Evolutionary conservation across 345 rosid species (phyloP), one percentile per base, ranked within the genome.

Genomic region (Rubroshorea leprosula): DNA sequence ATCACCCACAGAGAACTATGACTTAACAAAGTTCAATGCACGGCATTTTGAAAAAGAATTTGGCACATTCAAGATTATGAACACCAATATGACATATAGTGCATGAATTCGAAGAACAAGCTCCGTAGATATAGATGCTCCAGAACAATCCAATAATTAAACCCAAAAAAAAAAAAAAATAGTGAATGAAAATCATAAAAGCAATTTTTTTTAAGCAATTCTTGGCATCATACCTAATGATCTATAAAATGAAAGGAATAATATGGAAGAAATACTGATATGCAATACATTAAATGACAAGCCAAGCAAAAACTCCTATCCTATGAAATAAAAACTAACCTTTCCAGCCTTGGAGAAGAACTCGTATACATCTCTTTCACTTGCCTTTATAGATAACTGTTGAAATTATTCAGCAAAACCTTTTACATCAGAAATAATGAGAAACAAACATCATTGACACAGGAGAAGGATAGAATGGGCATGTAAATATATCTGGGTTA

Each of bases 281-380:
- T 5, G 9, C 19, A 64, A 17, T 16, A 12, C 15, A 25, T 24
- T 31, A 25, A 20, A 29, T 2, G 24, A 12, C 5, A 51, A 51
- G 45, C n/a, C 35, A 31, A 19, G 46, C 6, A 8, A 6, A 17
- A 12, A 31, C 1, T 18, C 41, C 41, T 35, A 35, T 54, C 23
- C 56, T 2, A 2, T 20, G 26, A 49, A 51, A 44, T 48, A 58
- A 58, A 44, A 60, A 67, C 74, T 73, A 69, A 93, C 99, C 94
- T 89, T 89, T 74, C 99, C 99, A 70, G 99, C 99, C 70, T 83
- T 83, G 22, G 97, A 85, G 72, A 93, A 93, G 74, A 93, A 93
- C 60, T 87, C 99, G 49, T 87, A 93, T 47, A 85, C 86, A 65
- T 93, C 88, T 73, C 86, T 89, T 78, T 93, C 99, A 74, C 76